phyloP scores from a whole-genome alignment of 805 yeast species.

The Yamadazyma tumulicola region DNA sequence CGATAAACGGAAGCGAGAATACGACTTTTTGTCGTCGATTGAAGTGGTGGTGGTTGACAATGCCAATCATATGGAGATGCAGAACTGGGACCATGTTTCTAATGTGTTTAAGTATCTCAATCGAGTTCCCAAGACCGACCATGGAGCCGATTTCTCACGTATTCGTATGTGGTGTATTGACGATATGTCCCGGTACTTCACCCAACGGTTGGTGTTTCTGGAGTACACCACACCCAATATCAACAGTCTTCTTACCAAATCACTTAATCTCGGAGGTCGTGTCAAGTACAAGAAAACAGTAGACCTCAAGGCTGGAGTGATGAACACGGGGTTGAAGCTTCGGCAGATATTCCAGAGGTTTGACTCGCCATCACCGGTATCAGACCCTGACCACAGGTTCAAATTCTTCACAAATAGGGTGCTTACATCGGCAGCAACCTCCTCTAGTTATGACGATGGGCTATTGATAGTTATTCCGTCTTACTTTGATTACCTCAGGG shows the following conservation, averaged over 20 bases:
- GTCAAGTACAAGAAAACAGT: constrained; percentile 50
- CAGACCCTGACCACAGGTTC: constrained; percentile 82
- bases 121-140: constrained; percentile 68
- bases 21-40: constrained; percentile 84
- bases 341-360: constrained; percentile 72
- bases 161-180: constrained; percentile 91
- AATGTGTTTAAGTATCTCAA: constrained; percentile 67
- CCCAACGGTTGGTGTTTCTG: constrained; percentile 79
- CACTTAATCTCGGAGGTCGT: constrained; percentile 58
- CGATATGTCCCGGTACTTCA: constrained; percentile 65
- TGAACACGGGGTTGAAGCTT: constrained; percentile 64
- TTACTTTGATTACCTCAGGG: constrained; percentile 79
- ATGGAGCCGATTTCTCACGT: constrained; percentile 86
- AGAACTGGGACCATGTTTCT: constrained; percentile 83
- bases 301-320: constrained; percentile 46
- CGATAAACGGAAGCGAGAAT: constrained; percentile 54
- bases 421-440: constrained; percentile 66
- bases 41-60: constrained; percentile 80
- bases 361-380: constrained; percentile 47
- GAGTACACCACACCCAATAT: constrained; percentile 79
- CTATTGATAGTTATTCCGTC: constrained; percentile 78
- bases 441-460: constrained; percentile 67
- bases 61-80: constrained; percentile 83
- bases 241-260: constrained; percentile 54
- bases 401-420: constrained; percentile 71